Percentiles rank a stretch among this genome's conserved stretches.
Conservation (phyloP, 495 filamentous ascomycete genomes). For the Barbatosphaeria neglecta region DNA sequence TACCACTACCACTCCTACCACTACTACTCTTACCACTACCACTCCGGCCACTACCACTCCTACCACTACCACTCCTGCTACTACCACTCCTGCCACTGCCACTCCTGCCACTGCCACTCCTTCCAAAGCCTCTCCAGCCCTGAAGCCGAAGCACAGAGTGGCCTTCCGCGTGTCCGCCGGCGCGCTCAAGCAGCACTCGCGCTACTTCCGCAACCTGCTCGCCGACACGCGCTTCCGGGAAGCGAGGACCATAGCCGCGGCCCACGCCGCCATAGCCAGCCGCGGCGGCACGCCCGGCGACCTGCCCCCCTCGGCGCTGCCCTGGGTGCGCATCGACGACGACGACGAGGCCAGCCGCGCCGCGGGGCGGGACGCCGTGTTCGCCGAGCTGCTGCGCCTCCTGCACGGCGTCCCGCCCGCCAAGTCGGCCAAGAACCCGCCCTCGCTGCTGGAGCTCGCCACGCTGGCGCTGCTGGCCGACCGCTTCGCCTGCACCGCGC, state of each 20-base stretch:
- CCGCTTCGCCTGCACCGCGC: slow-evolving; percentile 43
- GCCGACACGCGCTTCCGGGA: slow-evolving; percentile 38
- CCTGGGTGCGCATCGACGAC: slow-evolving; percentile 42
- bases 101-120: too few relatives aligned
- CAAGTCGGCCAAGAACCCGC: slow-evolving; percentile 17
- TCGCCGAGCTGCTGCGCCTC: slow-evolving; percentile 45
- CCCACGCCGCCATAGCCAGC: slow-evolving; percentile 28
- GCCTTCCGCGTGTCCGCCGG: slow-evolving; percentile 26
- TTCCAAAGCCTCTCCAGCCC: too few relatives aligned
- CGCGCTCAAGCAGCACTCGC: slow-evolving; percentile 35
- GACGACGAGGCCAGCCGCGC: slow-evolving; percentile 46
- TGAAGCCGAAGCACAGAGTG: slow-evolving; percentile 19
- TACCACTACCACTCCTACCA: too few relatives aligned
- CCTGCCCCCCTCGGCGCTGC: slow-evolving; percentile 36
- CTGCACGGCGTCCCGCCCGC: slow-evolving; percentile 37
- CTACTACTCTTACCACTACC: too few relatives aligned
- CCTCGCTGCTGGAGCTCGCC: slow-evolving; percentile 42
- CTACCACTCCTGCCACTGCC: too few relatives aligned
- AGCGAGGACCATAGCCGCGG: slow-evolving; percentile 29
- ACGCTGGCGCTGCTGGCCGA: slow-evolving; percentile 58
- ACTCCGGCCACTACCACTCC: too few relatives aligned
- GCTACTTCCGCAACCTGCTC: slow-evolving; percentile 49
- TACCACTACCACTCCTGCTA: too few relatives aligned
- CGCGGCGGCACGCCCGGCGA: slow-evolving; percentile 29
- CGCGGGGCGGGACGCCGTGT: slow-evolving; percentile 33